These are phyloP conservation scores for Amauroascus verrucosus DNA, from an alignment of 2,329 filamentous ascomycete genomes.

Conservation along the genomic window DNA sequence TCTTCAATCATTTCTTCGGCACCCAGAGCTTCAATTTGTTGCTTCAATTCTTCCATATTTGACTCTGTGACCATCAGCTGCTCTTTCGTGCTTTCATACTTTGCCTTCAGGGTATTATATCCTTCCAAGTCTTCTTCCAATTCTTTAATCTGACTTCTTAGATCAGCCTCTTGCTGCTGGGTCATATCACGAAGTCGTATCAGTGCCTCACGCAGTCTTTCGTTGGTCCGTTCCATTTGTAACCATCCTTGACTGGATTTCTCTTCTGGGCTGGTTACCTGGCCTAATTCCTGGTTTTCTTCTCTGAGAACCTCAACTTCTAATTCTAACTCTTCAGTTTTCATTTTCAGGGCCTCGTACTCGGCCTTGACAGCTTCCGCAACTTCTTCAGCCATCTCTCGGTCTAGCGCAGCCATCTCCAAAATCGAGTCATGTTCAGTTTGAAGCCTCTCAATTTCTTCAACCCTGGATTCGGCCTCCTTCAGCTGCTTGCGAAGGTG, in stretches of 20 bases:
- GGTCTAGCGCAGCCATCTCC: constrained; percentile 79
- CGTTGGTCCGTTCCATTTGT: constrained; percentile 83
- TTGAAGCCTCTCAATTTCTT: constrained; percentile 61
- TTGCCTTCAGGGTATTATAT: constrained; percentile 54
- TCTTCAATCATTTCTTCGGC: constrained; percentile 93
- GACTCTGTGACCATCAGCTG: constrained; percentile 63
- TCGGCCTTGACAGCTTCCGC: constrained; percentile 74
- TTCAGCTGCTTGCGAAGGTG: constrained; percentile 69
- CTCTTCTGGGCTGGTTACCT: constrained; percentile 82
- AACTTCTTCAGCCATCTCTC: constrained; percentile 92
- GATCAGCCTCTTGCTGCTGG: constrained; percentile 70
- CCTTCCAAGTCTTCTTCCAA: constrained; percentile 66
- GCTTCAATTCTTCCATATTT: constrained; percentile 71
- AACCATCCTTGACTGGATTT: constrained; percentile 77
- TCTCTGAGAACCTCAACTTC: constrained; percentile 79
- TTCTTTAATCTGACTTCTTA: constrained; percentile 62
- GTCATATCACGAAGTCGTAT: constrained; percentile 76
- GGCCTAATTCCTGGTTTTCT: constrained; percentile 73
- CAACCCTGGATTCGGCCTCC: constrained; percentile 59
- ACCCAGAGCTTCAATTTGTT: constrained; percentile 81
- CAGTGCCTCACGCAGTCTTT: constrained; percentile 74
- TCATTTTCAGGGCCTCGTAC: constrained; percentile 63
- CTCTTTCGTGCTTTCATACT: constrained; percentile 60
- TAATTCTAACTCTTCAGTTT: constrained; percentile 71
- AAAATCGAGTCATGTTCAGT: constrained; percentile 76